Evolutionary conservation across 257 asterid species (phyloP).

Genomic region (Solanum bulbocastanum): DNA sequence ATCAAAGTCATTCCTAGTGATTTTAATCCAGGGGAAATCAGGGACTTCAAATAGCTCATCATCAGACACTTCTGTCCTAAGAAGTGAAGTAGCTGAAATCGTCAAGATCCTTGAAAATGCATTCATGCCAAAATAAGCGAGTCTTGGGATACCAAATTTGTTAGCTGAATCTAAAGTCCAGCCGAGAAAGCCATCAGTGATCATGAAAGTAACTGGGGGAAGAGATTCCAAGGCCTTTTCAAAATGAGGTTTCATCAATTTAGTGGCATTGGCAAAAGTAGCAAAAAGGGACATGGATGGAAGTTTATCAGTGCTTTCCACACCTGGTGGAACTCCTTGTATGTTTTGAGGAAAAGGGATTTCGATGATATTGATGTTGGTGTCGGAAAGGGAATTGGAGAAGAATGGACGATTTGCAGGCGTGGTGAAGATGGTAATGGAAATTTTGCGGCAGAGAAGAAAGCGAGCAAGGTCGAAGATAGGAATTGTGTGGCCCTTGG

Average conservation of each 20-base stretch:
- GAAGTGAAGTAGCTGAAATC: background rate
- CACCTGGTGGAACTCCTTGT: slow-evolving; percentile 31
- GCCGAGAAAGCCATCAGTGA: slow-evolving; percentile 56
- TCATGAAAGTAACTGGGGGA: slow-evolving; percentile 20
- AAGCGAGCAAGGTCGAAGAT: slow-evolving; percentile 49
- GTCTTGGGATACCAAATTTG: slow-evolving; percentile 34
- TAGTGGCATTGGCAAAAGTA: slow-evolving; percentile 20
- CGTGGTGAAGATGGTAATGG: slow-evolving; percentile 63
- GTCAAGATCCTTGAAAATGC: slow-evolving; percentile 3
- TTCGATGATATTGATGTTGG: slow-evolving; percentile 12
- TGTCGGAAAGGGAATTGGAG: slow-evolving; percentile 15
- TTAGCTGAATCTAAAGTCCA: slow-evolving; percentile 57
- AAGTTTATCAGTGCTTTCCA: slow-evolving; percentile 61
- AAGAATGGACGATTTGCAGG: slow-evolving; percentile 45
- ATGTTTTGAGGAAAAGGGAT: slow-evolving; percentile 53
- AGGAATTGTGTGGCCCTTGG: slow-evolving; percentile 78
- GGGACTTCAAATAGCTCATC: slow-evolving; percentile 32
- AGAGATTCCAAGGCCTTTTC: slow-evolving; percentile 25
- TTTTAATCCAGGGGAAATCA: slow-evolving; percentile 34
- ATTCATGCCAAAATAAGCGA: slow-evolving; percentile 38
- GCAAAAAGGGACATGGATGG: slow-evolving; percentile 47
- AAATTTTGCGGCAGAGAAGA: slow-evolving; percentile 23
- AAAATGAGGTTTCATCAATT: slow-evolving; percentile 43
- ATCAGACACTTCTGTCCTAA: slow-evolving; percentile 6
- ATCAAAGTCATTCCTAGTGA: slow-evolving; percentile 42